Base-by-base conservation (phyloP, 2,329 filamentous ascomycete species). In the Aspergillus sp. region DNA sequence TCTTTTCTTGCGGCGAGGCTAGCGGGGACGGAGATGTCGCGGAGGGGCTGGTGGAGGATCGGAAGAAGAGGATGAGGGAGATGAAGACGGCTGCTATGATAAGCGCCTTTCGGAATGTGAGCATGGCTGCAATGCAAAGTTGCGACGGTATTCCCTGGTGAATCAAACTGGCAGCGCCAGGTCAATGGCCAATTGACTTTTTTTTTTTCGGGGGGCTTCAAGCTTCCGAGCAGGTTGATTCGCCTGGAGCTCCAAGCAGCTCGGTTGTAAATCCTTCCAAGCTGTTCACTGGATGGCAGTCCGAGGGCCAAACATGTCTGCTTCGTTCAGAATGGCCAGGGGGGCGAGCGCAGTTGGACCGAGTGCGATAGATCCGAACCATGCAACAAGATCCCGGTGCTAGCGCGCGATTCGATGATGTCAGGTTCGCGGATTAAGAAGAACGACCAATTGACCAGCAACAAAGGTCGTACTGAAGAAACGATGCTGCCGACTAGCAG, bases 31-130 rank as follows among this genome's bases (percentile, higher is more conserved):
- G 34, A 41, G 34, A 41, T 15, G 34, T 13, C 4, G 85, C 81
- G 61, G 85, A 83, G 60, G 69, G 62, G 54, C 72, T 63, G 58
- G 89, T 87, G 49, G 87, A 83, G 62, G 85, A 85, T 63, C 87
- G 87, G 67, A 92, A 83, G 65, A 94, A 79, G 79, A 89, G 88
- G 78, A 93, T 82, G 71, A 91, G 81, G 30, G 87, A 85, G 69
- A 94, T 77, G 66, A 93, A 79, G 73, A 89, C 85, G 69, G 86
- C 84, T 52, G 92, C 91, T 59, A 89, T 84, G 69, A 92, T 80
- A 65, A 96, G 77, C 72, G 91, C 90, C 78, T 91, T 89, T 72
- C 88, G 87, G 74, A 91, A 91, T 72, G 90, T 91, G 75, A 93
- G 84, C 92, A 96, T 96, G 59, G 60, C 69, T 43, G 65, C 38